Evolutionary conservation across 768 basidiomycete species (phyloP).

Genomic region (Omphalotus guepiniiformis): DNA sequence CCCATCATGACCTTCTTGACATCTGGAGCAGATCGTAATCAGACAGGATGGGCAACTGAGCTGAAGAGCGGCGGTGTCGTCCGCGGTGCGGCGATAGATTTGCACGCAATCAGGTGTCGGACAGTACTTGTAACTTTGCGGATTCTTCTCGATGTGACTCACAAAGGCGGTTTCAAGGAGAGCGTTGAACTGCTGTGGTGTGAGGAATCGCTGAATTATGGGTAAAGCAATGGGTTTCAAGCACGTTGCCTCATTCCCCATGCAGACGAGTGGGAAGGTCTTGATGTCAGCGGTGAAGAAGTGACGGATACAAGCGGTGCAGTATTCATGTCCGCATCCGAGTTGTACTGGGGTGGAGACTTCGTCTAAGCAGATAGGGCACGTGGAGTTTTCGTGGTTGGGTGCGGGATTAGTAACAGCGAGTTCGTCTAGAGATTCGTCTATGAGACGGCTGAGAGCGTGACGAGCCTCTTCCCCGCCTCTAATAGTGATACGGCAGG

Average conservation of each 20-base stretch:
- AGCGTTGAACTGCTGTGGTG: slow-evolving; percentile 43
- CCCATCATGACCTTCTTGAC: slow-evolving; percentile 49
- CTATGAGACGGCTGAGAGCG: slow-evolving; percentile 38
- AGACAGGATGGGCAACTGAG: slow-evolving; percentile 54
- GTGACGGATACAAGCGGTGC: slow-evolving; percentile 43
- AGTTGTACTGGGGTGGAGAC: slow-evolving; percentile 37
- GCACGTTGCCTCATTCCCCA: slow-evolving; percentile 57
- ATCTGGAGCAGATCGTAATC: slow-evolving; percentile 41
- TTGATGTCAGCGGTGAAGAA: slow-evolving; percentile 36
- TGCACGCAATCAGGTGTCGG: slow-evolving; percentile 70
- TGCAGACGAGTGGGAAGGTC: slow-evolving; percentile 59
- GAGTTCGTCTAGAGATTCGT: slow-evolving; percentile 31
- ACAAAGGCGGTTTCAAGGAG: slow-evolving; percentile 55
- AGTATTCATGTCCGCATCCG: slow-evolving; percentile 48
- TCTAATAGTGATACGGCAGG: slow-evolving; percentile 42
- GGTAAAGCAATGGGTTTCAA: slow-evolving; percentile 48
- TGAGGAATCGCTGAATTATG: slow-evolving; percentile 47
- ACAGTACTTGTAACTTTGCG: slow-evolving; percentile 59
- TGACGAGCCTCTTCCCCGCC: slow-evolving; percentile 56
- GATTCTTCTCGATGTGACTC: slow-evolving; percentile 49
- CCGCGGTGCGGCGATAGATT: slow-evolving; percentile 43
- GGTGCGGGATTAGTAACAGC: not conserved
- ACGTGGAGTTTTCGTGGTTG: slow-evolving; percentile 19
- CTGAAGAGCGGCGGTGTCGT: slow-evolving; percentile 9
- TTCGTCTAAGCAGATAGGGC: slow-evolving; percentile 53